phyloP scores from a whole-genome alignment of 2,329 filamentous ascomycete genomes.

The Trichoderma sp. region DNA sequence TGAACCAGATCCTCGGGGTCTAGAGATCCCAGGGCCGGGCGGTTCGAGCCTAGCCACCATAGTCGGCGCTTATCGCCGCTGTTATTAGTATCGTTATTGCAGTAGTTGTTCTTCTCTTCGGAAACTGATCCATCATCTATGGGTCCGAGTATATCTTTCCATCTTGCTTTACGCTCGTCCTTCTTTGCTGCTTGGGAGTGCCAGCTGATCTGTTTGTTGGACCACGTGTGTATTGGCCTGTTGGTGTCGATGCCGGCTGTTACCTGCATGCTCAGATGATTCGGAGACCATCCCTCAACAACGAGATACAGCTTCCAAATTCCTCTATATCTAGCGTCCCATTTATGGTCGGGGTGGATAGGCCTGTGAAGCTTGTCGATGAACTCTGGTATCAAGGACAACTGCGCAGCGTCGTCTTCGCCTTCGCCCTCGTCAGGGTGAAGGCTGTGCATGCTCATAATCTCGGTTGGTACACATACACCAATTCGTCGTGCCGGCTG shows the following conservation, averaged over 20 bases:
- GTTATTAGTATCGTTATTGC: background rate
- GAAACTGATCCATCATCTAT: no score
- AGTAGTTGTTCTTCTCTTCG: background rate
- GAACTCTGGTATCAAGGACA: conserved; percentile 18
- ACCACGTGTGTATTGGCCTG: background rate
- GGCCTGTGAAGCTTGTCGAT: conserved; percentile 8
- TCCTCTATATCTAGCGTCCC: background rate
- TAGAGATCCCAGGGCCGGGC: background rate
- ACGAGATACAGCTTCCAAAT: conserved; percentile 21
- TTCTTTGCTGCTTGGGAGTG: background rate
- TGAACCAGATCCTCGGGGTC: background rate
- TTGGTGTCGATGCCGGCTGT: background rate
- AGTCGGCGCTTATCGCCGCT: background rate
- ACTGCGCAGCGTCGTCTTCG: conserved; percentile 14
- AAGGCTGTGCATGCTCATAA: conserved; percentile 5
- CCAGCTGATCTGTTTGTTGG: background rate
- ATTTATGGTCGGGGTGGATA: background rate
- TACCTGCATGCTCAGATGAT: conserved; percentile 2
- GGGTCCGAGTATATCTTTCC: background rate
- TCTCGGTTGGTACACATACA: background rate
- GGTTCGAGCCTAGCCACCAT: conserved; percentile 17
- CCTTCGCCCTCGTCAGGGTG: conserved; percentile 1
- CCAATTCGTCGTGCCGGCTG: conserved; percentile 12
- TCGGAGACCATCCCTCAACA: conserved; percentile 11
- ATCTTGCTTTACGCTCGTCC: background rate